phyloP scores from a whole-genome alignment of 805 yeast species.

The Clavispora asparagi region DNA sequence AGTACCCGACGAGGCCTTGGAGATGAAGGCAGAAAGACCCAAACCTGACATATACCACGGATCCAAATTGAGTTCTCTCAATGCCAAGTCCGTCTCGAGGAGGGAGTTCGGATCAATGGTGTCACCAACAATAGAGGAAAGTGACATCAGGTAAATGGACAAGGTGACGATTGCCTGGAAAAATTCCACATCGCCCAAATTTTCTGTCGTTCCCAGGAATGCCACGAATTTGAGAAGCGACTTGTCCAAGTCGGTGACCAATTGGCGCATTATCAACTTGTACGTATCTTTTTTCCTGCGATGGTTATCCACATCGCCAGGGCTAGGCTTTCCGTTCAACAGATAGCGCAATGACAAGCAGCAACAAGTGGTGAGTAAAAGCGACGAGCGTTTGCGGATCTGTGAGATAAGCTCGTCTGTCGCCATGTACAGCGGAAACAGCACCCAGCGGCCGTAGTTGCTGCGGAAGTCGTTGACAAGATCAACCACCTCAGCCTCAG shows the following conservation, averaged over 20 bases:
- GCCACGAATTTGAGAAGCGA: constrained; percentile 33
- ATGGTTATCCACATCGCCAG: constrained; percentile 20
- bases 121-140: constrained; percentile 39
- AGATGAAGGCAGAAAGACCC: constrained; percentile 58
- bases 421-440: constrained; percentile 53
- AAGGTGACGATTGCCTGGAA: constrained; percentile 64
- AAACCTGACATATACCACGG: constrained; percentile 66
- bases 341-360: constrained; percentile 54
- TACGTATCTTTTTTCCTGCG: constrained; percentile 29
- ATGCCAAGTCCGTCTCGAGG: constrained; percentile 9
- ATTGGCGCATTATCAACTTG: constrained; percentile 35
- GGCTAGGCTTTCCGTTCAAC: constrained; percentile 20
- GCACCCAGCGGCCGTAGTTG: constrained; percentile 74
- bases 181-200: constrained; percentile 43
- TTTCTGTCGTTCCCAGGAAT: constrained; percentile 12
- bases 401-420: constrained; percentile 45
- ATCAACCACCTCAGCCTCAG: constrained; percentile 42
- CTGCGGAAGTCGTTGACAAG: constrained; percentile 56
- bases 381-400: constrained; percentile 49
- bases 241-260: constrained; percentile 45
- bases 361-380: constrained; percentile 65
- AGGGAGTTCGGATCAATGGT: constrained; percentile 12
- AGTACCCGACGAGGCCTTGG: constrained; percentile 44
- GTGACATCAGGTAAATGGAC: constrained; percentile 58
- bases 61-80: constrained; percentile 49